Percentiles rank a stretch among this genome's conserved stretches.
Evolutionary conservation across 176 grass and related monocot species (phyloP).

Genomic region (Alopecurus myosuroides): DNA sequence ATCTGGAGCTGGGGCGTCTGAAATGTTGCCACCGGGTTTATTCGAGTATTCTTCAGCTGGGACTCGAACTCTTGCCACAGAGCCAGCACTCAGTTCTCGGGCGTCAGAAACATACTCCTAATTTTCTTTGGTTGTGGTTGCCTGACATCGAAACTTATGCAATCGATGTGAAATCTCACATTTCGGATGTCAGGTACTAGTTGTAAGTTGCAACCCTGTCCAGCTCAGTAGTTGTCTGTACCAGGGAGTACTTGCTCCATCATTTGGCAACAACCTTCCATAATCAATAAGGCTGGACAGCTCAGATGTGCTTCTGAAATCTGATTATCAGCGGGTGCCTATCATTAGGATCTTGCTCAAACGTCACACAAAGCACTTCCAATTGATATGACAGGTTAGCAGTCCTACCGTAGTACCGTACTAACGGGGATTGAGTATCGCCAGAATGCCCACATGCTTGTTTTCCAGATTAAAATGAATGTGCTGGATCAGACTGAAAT

Average conservation of each 20-base stretch:
- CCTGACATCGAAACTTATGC: neutral
- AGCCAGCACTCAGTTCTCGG: too few species aligned
- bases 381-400: neutral
- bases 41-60: too few species aligned
- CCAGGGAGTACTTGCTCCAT: neutral
- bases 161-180: neutral
- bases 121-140: neutral
- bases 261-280: slow-evolving; percentile 4
- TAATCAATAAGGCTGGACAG: neutral
- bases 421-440: neutral
- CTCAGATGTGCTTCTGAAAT: neutral
- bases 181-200: neutral
- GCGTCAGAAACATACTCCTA: too few species aligned
- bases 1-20: neutral
- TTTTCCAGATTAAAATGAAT: neutral
- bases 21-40: too few species aligned
- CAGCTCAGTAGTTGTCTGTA: neutral
- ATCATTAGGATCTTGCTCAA: neutral
- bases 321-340: neutral
- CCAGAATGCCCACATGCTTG: neutral
- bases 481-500: neutral
- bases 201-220: neutral
- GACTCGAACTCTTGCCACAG: too few species aligned
- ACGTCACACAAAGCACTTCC: neutral
- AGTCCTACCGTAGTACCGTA: neutral